phyloP scores from a whole-genome alignment of 805 yeast species.

The Yarrowia hollandica region DNA sequence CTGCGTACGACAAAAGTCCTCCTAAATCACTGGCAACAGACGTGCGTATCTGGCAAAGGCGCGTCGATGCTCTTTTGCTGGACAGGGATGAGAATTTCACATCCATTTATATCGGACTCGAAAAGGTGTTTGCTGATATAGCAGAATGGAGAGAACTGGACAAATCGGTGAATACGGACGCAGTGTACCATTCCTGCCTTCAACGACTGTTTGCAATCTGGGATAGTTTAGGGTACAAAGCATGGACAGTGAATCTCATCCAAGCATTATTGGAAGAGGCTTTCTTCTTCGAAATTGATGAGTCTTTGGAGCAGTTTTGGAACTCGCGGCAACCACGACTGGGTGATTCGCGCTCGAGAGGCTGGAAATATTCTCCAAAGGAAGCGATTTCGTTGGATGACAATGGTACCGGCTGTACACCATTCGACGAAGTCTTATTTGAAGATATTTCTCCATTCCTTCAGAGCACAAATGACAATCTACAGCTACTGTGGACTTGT shows the following conservation, averaged over 20 bases:
- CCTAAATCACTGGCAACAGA: neutral
- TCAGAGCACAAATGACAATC: neutral
- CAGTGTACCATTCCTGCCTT: neutral
- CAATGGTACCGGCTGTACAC: neutral
- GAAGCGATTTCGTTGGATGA: neutral
- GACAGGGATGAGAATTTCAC: neutral
- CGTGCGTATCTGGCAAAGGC: neutral
- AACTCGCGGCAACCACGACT: constrained; percentile 4
- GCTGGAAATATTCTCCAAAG: constrained; percentile 16
- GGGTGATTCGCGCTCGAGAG: neutral
- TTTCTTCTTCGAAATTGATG: neutral
- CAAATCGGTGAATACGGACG: neutral
- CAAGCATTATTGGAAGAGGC: constrained; percentile 6
- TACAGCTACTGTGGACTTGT: neutral
- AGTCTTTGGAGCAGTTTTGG: constrained; percentile 6
- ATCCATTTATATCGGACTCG: neutral
- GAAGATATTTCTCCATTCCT: constrained; percentile 13
- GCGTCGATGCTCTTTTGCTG: neutral
- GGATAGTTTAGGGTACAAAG: neutral
- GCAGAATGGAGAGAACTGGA: neutral
- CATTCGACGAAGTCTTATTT: constrained; percentile 12
- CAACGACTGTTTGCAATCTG: neutral
- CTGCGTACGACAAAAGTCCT: neutral
- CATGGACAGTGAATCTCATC: neutral
- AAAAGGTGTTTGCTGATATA: neutral